Evolutionary conservation across 1,284 basidiomycete genomes (phyloP).

Genomic region (Austroboletus novae-zelandiae): DNA sequence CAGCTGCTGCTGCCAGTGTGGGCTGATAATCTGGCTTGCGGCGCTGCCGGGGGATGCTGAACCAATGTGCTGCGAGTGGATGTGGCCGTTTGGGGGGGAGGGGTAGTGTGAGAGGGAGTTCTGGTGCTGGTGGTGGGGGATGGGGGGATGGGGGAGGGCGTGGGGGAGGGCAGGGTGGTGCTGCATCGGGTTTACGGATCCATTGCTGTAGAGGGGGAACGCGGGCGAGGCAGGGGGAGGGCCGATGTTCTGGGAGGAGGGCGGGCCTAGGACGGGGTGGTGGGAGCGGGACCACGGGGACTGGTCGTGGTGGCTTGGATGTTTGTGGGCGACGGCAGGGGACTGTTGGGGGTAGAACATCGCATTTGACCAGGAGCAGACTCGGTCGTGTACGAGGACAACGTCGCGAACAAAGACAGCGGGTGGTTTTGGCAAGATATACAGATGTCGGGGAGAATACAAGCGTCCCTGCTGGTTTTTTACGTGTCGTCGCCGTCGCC

Average conservation of each 20-base stretch:
- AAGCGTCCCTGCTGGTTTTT: slow-evolving; percentile 11
- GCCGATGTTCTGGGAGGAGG: slow-evolving; percentile 50
- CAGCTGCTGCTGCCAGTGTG: slow-evolving; percentile 79
- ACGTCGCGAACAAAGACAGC: slow-evolving; percentile 5
- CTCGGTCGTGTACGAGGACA: background rate
- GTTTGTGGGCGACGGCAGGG: slow-evolving; percentile 72
- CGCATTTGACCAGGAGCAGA: slow-evolving; percentile 36
- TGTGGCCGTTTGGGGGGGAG: slow-evolving; percentile 64
- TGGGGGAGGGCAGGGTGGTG: slow-evolving; percentile 57
- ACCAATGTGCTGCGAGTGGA: slow-evolving; percentile 52
- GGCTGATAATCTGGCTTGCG: slow-evolving; percentile 58
- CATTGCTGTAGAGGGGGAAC: slow-evolving; percentile 70
- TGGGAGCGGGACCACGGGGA: slow-evolving; percentile 64
- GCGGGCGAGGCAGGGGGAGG: slow-evolving; percentile 67
- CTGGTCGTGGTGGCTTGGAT: slow-evolving; percentile 68
- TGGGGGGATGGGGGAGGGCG: slow-evolving; percentile 48
- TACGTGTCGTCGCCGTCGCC: slow-evolving; percentile 5
- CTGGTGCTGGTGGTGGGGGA: slow-evolving; percentile 72
- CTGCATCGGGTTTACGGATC: slow-evolving; percentile 54
- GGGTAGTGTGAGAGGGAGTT: slow-evolving; percentile 72
- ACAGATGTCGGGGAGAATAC: slow-evolving; percentile 12
- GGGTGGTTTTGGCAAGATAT: slow-evolving; percentile 1
- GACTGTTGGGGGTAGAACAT: slow-evolving; percentile 83
- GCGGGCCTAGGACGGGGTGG: slow-evolving; percentile 59
- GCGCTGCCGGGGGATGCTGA: slow-evolving; percentile 66